Evolutionary conservation across 176 grass and related monocot genomes (phyloP).

Genomic region (Oryza punctata): DNA sequence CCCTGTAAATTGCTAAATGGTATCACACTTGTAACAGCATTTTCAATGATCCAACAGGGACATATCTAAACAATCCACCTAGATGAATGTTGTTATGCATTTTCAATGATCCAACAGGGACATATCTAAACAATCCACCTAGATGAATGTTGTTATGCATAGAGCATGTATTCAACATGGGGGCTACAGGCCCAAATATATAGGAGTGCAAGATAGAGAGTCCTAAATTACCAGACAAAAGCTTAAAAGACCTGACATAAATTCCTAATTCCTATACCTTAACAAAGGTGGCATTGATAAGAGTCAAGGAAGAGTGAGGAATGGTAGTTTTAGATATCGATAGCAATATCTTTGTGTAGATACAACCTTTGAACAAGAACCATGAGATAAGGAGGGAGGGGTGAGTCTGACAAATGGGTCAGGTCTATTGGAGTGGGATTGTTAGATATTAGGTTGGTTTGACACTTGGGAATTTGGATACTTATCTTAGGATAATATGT

Average conservation of each 20-base stretch:
- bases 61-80: neutral
- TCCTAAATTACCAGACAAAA: neutral
- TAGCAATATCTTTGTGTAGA: neutral
- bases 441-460: neutral
- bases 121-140: neutral
- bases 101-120: no score
- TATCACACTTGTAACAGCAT: neutral
- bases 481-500: neutral
- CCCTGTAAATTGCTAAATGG: neutral
- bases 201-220: neutral
- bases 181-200: neutral
- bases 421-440: neutral
- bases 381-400: neutral
- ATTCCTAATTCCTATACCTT: neutral
- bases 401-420: neutral
- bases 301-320: neutral
- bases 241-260: neutral
- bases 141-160: neutral
- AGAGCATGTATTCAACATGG: neutral
- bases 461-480: neutral
- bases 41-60: no score
- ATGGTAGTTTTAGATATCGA: neutral
- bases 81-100: neutral
- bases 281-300: neutral
- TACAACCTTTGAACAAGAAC: neutral